Evolutionary conservation across 2,329 filamentous ascomycete genomes (phyloP).

Genomic region (Fusarium sambucinum): DNA sequence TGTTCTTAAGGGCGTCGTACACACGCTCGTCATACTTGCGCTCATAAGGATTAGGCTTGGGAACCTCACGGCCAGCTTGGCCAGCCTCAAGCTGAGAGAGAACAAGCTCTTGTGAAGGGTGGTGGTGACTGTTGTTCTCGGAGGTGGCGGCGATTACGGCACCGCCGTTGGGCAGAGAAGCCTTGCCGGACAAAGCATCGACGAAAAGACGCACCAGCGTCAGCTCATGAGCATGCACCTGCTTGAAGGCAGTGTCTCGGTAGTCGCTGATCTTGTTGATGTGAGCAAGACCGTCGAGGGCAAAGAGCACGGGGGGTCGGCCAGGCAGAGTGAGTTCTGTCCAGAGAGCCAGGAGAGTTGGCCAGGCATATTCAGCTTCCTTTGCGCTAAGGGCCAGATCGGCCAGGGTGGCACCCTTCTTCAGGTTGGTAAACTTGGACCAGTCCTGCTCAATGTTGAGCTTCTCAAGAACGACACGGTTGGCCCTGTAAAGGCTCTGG

Average conservation of each 20-base stretch:
- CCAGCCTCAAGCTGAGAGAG: slow-evolving; percentile 68
- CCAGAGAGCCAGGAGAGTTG: slow-evolving; percentile 85
- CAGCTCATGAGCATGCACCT: slow-evolving; percentile 89
- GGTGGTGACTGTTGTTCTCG: slow-evolving; percentile 74
- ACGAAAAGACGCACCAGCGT: slow-evolving; percentile 80
- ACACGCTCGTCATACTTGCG: slow-evolving; percentile 69
- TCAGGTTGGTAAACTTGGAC: slow-evolving; percentile 58
- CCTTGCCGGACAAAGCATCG: slow-evolving; percentile 74
- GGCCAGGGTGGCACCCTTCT: slow-evolving; percentile 72
- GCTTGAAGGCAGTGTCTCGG: slow-evolving; percentile 74
- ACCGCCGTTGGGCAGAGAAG: slow-evolving; percentile 76
- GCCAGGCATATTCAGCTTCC: slow-evolving; percentile 83
- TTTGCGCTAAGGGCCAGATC: slow-evolving; percentile 77
- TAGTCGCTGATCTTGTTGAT: slow-evolving; percentile 85
- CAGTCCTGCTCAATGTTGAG: slow-evolving; percentile 61
- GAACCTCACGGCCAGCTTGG: slow-evolving; percentile 53
- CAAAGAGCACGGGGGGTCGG: slow-evolving; percentile 74
- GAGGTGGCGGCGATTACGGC: slow-evolving; percentile 81
- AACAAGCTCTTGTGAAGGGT: slow-evolving; percentile 76
- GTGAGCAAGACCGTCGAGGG: slow-evolving; percentile 83
- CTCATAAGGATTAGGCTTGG: slow-evolving; percentile 65
- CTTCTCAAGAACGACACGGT: slow-evolving; percentile 71
- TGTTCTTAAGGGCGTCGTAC: slow-evolving; percentile 64
- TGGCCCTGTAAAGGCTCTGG: slow-evolving; percentile 77
- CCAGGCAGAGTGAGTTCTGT: slow-evolving; percentile 73